Conservation (phyloP, 2,329 filamentous ascomycete genomes). For the Phaeosphaeria sp. region DNA sequence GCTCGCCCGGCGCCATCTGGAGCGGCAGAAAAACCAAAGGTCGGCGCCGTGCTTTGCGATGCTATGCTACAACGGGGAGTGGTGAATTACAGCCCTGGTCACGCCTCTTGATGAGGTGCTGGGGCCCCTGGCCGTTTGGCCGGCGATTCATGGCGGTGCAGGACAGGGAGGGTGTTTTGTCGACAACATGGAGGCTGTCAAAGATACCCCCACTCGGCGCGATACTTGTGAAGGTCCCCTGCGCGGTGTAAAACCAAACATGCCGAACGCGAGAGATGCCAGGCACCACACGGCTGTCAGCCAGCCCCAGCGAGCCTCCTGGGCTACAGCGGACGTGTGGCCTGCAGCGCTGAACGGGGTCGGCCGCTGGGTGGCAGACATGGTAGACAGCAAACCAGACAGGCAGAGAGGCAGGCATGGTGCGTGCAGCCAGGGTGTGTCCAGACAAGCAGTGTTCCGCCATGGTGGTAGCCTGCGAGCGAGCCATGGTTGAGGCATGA, state of each 20-base stretch:
- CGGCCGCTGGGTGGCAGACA: not conserved
- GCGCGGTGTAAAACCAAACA: slow-evolving; percentile 34
- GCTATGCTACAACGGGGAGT: slow-evolving; percentile 27
- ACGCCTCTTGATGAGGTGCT: slow-evolving; percentile 27
- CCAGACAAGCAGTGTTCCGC: too few relatives aligned
- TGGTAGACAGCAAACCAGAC: too few relatives aligned
- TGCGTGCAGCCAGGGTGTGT: not conserved
- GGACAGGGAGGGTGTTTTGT: slow-evolving; percentile 31
- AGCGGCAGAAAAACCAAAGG: slow-evolving; percentile 38
- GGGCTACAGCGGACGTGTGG: not conserved
- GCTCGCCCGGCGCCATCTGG: slow-evolving; percentile 32
- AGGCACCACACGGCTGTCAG: slow-evolving; percentile 17
- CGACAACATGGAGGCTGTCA: slow-evolving; percentile 34
- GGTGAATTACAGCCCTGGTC: slow-evolving; percentile 28
- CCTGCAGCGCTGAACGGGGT: not conserved
- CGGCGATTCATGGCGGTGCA: slow-evolving; percentile 38
- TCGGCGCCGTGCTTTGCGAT: slow-evolving; percentile 29
- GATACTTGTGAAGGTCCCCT: slow-evolving; percentile 20
- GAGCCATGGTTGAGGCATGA: slow-evolving; percentile 6
- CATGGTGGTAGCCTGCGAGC: slow-evolving; percentile 19
- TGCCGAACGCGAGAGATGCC: slow-evolving; percentile 10
- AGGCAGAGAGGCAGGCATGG: not conserved
- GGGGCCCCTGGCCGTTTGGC: slow-evolving; percentile 38
- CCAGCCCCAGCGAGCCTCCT: slow-evolving; percentile 12
- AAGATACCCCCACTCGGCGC: slow-evolving; percentile 33